Evolutionary conservation across 495 filamentous ascomycete species (phyloP).

Genomic region (Penicillium mononematosum): DNA sequence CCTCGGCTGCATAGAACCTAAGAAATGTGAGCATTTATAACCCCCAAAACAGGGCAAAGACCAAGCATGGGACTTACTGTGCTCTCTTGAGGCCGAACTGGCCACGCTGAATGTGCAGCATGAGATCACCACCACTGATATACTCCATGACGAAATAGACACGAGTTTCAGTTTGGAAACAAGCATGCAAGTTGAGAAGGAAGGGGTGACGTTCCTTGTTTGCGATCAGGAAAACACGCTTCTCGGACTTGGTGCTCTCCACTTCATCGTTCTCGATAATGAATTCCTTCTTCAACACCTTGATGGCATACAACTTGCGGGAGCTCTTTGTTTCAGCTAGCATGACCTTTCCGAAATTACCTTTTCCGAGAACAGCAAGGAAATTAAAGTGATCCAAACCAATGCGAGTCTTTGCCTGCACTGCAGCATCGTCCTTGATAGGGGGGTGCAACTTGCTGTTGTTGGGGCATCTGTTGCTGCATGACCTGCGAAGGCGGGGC

Average conservation of each 20-base stretch:
- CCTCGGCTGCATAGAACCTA: slow-evolving; percentile 97
- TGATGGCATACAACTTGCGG: slow-evolving; percentile 95
- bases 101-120: slow-evolving; percentile 97
- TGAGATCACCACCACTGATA: slow-evolving; percentile 96
- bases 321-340: slow-evolving; percentile 91
- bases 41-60: not conserved
- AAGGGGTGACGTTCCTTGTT: slow-evolving; percentile 99
- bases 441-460: slow-evolving; percentile 40
- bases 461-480: slow-evolving; percentile 32
- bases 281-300: slow-evolving; percentile 99
- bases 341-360: slow-evolving; percentile 99
- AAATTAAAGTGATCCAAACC: slow-evolving; percentile 99
- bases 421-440: slow-evolving; percentile 52
- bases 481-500: slow-evolving; percentile 33
- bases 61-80: slow-evolving; percentile 63
- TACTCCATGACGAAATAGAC: slow-evolving; percentile 99
- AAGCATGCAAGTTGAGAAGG: slow-evolving; percentile 91
- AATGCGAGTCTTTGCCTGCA: slow-evolving; percentile 73
- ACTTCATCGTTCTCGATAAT: slow-evolving; percentile 99
- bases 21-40: not conserved
- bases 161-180: slow-evolving; percentile 98
- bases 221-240: slow-evolving; percentile 92
- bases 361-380: slow-evolving; percentile 96
- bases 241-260: slow-evolving; percentile 97
- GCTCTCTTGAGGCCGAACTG: slow-evolving; percentile 94